Evolutionary conservation across 2,329 filamentous ascomycete genomes (phyloP).

Genomic region (Malbranchea cinnamomea): DNA sequence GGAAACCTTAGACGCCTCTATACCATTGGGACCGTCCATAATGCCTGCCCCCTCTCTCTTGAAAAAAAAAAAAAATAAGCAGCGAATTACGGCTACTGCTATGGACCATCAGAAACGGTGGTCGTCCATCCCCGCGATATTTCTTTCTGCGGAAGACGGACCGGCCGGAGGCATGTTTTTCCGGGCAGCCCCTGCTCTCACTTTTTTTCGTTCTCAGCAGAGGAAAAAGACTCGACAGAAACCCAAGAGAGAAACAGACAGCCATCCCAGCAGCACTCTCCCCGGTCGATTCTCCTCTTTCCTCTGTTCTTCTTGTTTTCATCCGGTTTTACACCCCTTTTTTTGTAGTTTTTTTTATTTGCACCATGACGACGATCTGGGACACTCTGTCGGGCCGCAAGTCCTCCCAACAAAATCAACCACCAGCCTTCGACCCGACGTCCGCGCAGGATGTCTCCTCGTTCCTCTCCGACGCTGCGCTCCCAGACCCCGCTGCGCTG

Average conservation of each 20-base stretch:
- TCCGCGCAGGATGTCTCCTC: conserved; percentile 68
- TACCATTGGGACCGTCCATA: too few species aligned
- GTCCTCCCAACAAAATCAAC: conserved; percentile 39
- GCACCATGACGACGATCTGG: conserved; percentile 40
- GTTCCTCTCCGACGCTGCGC: conserved; percentile 62
- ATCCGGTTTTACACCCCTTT: conserved; percentile 12
- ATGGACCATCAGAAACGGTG: too few species aligned
- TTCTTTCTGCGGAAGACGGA: too few species aligned
- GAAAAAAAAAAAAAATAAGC: neutral
- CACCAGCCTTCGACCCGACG: conserved; percentile 52
- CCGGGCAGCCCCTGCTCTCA: too few species aligned
- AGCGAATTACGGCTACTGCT: too few species aligned
- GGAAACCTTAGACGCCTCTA: neutral
- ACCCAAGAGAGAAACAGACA: too few species aligned
- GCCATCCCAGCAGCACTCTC: too few species aligned
- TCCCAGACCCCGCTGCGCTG: conserved; percentile 74
- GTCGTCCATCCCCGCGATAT: too few species aligned
- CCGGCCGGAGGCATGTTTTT: too few species aligned
- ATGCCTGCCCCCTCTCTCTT: neutral
- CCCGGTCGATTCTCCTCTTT: too few species aligned
- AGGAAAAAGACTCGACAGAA: too few species aligned
- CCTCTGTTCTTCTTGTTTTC: conserved; percentile 7
- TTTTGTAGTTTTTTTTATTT: conserved; percentile 15
- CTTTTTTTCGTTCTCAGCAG: too few species aligned
- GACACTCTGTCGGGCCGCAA: conserved; percentile 48